phyloP scores from a whole-genome alignment of 1,284 basidiomycete species.

The Tilletia walkeri region DNA sequence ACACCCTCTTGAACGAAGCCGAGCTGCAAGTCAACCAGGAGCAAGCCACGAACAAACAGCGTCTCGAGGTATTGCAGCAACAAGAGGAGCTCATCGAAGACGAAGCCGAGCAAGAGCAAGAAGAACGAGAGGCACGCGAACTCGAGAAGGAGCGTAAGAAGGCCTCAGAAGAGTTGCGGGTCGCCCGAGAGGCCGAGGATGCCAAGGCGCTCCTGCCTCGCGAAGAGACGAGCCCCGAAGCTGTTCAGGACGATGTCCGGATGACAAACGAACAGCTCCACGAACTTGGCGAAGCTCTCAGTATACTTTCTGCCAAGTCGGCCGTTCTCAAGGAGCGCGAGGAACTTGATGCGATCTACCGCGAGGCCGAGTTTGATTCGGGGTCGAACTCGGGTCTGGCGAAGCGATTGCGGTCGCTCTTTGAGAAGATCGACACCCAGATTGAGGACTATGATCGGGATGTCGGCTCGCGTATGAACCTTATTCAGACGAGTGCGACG shows the following conservation, averaged over 20 bases:
- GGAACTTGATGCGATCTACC: constrained; percentile 83
- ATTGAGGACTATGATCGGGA: constrained; percentile 79
- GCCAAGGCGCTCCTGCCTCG: constrained; percentile 6
- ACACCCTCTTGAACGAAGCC: constrained; percentile 92
- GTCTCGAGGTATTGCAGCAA: constrained; percentile 93
- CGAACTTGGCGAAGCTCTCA: constrained; percentile 88
- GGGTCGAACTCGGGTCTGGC: constrained; percentile 69
- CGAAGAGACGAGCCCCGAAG: constrained; percentile 16
- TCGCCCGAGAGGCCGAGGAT: constrained; percentile 14
- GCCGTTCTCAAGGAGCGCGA: constrained; percentile 93
- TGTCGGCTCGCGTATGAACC: constrained; percentile 83
- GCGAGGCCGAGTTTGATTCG: constrained; percentile 62
- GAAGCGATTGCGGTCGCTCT: constrained; percentile 91
- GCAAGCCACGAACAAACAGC: constrained; percentile 93
- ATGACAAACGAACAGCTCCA: constrained; percentile 97
- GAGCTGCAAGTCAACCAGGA: constrained; percentile 93
- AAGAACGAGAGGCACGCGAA: constrained; percentile 85
- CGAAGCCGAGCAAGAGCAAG: constrained; percentile 91
- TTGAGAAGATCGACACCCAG: constrained; percentile 91
- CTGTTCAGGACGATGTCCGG: constrained; percentile 69
- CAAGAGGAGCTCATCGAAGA: constrained; percentile 99
- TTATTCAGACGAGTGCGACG: constrained; percentile 87
- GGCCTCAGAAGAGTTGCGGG: constrained; percentile 16
- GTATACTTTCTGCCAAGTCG: constrained; percentile 89
- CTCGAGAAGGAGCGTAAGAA: constrained; percentile 77